These are phyloP conservation scores for Elymus sibiricus DNA, from an alignment of 176 grass and related monocot genomes.

Conservation along the genomic window DNA sequence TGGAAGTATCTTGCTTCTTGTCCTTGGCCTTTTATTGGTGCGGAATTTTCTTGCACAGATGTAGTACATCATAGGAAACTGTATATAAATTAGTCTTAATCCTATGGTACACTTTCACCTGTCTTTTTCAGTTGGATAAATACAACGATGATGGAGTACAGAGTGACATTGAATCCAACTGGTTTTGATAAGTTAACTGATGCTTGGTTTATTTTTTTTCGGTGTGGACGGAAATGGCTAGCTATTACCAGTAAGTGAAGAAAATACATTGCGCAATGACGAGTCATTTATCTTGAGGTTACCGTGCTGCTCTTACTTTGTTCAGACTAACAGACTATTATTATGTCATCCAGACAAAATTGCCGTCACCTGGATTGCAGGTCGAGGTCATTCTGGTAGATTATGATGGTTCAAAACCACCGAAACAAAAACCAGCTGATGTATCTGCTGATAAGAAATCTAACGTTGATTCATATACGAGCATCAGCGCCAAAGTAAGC, in stretches of 20 bases:
- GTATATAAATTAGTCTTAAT: neutral
- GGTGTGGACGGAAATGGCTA: no score
- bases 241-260: neutral
- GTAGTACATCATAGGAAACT: neutral
- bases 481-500: constrained; percentile 38
- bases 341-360: constrained; percentile 68
- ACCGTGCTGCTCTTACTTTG: neutral
- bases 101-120: neutral
- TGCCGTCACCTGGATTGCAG: constrained; percentile 85
- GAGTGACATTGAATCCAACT: constrained; percentile 64
- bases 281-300: neutral
- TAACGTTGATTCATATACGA: constrained; percentile 6
- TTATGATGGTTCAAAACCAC: constrained; percentile 56
- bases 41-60: no score
- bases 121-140: constrained; percentile 83
- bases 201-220: neutral
- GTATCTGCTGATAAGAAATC: constrained; percentile 28
- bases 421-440: constrained; percentile 25
- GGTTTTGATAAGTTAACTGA: constrained; percentile 77
- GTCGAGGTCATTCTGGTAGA: constrained; percentile 81
- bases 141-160: constrained; percentile 93
- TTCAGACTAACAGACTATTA: neutral
- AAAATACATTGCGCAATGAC: neutral
- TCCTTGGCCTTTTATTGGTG: no score
- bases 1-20: neutral